Evolutionary conservation across 495 filamentous ascomycete species (phyloP).

Genomic region (Chaetomium fimeti): DNA sequence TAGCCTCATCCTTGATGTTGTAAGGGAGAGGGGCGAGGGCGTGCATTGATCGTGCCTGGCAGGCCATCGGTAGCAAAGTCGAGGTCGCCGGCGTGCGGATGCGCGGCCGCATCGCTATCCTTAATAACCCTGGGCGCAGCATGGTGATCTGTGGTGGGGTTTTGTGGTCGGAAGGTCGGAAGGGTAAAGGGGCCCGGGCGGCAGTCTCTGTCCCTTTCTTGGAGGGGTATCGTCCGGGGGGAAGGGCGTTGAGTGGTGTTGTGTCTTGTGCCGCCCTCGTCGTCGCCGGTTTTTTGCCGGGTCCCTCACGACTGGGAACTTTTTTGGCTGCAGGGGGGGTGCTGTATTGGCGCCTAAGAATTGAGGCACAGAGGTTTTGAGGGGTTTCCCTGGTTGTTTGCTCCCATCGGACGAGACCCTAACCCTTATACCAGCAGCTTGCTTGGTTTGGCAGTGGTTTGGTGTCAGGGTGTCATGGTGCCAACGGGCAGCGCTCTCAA

Average conservation of each 20-base stretch:
- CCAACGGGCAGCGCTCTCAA: background rate
- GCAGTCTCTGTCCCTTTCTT: constrained; percentile 2
- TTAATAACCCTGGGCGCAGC: constrained; percentile 50
- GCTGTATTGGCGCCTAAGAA: constrained; percentile 20
- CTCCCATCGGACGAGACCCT: constrained; percentile 18
- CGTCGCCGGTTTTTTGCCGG: constrained; percentile 23
- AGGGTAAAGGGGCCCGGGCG: constrained; percentile 2
- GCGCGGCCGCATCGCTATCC: constrained; percentile 38
- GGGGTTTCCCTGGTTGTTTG: background rate
- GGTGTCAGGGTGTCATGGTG: no score
- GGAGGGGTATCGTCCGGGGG: constrained; percentile 1
- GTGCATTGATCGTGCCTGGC: constrained; percentile 44
- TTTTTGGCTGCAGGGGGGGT: constrained; percentile 14
- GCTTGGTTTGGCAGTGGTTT: no score
- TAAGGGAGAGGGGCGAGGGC: constrained; percentile 59
- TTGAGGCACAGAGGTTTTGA: constrained; percentile 21
- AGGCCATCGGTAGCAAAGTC: constrained; percentile 24
- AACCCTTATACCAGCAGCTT: constrained; percentile 7
- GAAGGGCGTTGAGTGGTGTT: constrained; percentile 8
- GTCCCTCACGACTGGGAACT: constrained; percentile 19
- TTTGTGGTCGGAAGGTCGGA: background rate
- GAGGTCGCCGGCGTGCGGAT: constrained; percentile 24
- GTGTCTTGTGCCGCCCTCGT: constrained; percentile 16
- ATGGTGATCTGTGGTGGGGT: constrained; percentile 34
- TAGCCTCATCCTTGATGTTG: constrained; percentile 34